Evolutionary conservation across 2,329 filamentous ascomycete genomes (phyloP).

Genomic region (Aspergillus awamori): DNA sequence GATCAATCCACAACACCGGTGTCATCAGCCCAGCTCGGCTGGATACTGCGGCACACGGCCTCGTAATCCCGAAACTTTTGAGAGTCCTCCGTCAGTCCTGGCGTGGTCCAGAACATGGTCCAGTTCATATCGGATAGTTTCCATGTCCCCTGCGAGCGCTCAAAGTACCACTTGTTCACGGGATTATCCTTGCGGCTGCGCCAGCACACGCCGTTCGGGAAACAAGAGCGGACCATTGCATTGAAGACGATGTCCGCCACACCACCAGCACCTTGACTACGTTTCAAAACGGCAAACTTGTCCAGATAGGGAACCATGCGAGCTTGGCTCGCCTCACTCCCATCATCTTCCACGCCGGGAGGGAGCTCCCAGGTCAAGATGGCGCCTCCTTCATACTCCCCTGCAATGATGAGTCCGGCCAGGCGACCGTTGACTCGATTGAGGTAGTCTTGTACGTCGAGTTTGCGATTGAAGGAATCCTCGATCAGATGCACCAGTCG

Average conservation of each 20-base stretch:
- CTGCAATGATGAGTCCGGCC: conserved; percentile 90
- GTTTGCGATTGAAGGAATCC: conserved; percentile 83
- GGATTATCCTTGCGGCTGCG: conserved; percentile 86
- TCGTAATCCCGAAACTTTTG: conserved; percentile 69
- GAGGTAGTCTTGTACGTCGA: conserved; percentile 83
- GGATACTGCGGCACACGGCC: conserved; percentile 68
- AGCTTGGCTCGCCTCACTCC: conserved; percentile 54
- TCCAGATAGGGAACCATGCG: conserved; percentile 90
- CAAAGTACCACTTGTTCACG: conserved; percentile 99
- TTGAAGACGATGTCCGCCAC: conserved; percentile 97
- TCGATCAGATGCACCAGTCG: conserved; percentile 86
- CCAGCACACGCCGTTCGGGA: conserved; percentile 90
- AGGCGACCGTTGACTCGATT: conserved; percentile 76
- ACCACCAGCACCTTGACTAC: conserved; percentile 84
- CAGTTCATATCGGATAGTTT: conserved; percentile 82
- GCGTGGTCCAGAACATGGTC: conserved; percentile 99
- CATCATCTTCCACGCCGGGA: conserved; percentile 58
- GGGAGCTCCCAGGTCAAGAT: conserved; percentile 93
- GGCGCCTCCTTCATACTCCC: conserved; percentile 94
- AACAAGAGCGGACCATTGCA: conserved; percentile 86
- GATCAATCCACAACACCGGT: conserved; percentile 57
- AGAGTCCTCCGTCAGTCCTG: conserved; percentile 58
- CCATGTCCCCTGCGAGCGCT: conserved; percentile 79
- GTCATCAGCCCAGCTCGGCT: conserved; percentile 52
- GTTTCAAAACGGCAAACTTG: conserved; percentile 92